Conservation (phyloP, 192 early-diverging fungal genomes). For the Coemansia sp. region DNA sequence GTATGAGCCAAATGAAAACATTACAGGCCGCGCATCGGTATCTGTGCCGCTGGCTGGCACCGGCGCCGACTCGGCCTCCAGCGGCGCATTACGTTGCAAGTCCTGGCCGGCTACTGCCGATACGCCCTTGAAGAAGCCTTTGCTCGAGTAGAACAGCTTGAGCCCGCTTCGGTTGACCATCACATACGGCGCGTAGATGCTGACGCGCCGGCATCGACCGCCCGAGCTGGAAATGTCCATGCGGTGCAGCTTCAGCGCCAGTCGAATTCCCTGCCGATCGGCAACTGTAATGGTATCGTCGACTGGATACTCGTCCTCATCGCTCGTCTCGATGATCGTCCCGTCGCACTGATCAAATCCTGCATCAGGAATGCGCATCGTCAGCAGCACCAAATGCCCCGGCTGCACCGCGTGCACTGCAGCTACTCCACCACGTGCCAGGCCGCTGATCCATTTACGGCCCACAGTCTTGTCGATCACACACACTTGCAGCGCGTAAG, state of each 20-base stretch:
- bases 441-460: slow-evolving; percentile 64
- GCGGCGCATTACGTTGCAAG: slow-evolving; percentile 2
- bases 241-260: slow-evolving; percentile 65
- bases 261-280: slow-evolving; percentile 63
- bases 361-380: slow-evolving; percentile 71
- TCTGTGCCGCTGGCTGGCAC: background rate
- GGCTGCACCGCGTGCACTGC: slow-evolving; percentile 85
- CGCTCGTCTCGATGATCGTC: slow-evolving; percentile 80
- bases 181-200: slow-evolving; percentile 90
- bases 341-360: slow-evolving; percentile 75
- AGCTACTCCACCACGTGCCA: slow-evolving; percentile 69
- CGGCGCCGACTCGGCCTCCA: slow-evolving; percentile 1
- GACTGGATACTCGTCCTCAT: slow-evolving; percentile 71
- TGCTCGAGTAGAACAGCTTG: slow-evolving; percentile 72
- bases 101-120: slow-evolving; percentile 72
- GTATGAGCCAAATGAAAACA: slow-evolving; percentile 91
- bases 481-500: slow-evolving; percentile 79
- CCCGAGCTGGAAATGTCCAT: slow-evolving; percentile 65
- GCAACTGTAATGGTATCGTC: slow-evolving; percentile 72
- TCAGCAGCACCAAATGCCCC: slow-evolving; percentile 74
- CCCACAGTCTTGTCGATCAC: slow-evolving; percentile 72
- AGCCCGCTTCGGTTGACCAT: slow-evolving; percentile 92
- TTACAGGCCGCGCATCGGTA: slow-evolving; percentile 51
- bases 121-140: slow-evolving; percentile 75
- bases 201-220: slow-evolving; percentile 70